Evolutionary conservation across 768 basidiomycete genomes (phyloP).

Genomic region (Trametes gibbosa): DNA sequence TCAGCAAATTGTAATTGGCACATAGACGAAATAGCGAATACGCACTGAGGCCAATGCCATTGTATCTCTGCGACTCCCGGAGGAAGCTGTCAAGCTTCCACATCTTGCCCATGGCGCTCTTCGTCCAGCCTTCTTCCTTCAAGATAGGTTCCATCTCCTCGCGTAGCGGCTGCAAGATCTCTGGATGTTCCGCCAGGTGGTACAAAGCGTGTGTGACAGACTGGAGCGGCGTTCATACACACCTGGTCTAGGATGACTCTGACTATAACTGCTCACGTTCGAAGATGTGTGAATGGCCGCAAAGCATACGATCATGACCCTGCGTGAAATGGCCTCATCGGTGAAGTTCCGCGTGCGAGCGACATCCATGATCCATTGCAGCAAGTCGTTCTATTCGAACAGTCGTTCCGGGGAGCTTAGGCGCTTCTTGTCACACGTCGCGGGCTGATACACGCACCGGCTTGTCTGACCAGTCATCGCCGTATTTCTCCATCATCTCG

Average conservation of each 20-base stretch:
- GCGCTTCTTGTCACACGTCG: neutral
- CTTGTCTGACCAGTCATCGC: constrained; percentile 24
- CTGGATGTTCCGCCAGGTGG: constrained; percentile 27
- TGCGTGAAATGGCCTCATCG: constrained; percentile 29
- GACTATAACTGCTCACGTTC: constrained; percentile 16
- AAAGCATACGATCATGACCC: constrained; percentile 31
- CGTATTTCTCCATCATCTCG: constrained; percentile 18
- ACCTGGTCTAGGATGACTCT: neutral
- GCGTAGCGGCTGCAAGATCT: constrained; percentile 29
- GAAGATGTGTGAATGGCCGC: constrained; percentile 35
- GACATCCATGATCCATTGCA: constrained; percentile 44
- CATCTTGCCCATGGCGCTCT: constrained; percentile 31
- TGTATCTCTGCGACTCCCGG: constrained; percentile 29
- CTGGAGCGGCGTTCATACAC: constrained; percentile 12
- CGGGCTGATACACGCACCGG: constrained; percentile 20
- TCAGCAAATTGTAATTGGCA: neutral
- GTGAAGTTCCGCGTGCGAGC: constrained; percentile 26
- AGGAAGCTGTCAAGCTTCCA: constrained; percentile 37
- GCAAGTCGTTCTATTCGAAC: constrained; percentile 39
- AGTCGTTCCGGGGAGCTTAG: neutral
- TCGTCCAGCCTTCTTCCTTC: constrained; percentile 26
- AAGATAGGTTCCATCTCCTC: constrained; percentile 30
- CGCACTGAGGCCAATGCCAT: constrained; percentile 26
- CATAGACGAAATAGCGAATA: neutral
- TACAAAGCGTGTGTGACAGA: constrained; percentile 26